A percentile compares a stretch with the other conserved stretches of the same genome.
These are phyloP conservation scores for Capronia americana DNA, from an alignment of 2,329 filamentous ascomycete genomes.

Conservation along the genomic window DNA sequence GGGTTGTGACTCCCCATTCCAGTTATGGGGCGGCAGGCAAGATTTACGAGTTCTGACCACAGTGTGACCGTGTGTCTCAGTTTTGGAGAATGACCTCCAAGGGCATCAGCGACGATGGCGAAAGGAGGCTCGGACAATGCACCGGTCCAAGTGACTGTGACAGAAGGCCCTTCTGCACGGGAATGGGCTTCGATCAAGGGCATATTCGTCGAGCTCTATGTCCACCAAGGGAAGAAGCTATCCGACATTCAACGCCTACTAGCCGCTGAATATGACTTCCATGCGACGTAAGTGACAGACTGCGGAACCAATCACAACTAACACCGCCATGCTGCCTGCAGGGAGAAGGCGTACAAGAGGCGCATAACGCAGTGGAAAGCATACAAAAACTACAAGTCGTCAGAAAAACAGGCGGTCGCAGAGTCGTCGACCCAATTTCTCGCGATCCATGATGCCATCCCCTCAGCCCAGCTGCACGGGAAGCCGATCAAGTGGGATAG, in stretches of 20 bases:
- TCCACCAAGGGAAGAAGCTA: slow-evolving; percentile 21
- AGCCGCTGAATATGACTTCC: slow-evolving; percentile 20
- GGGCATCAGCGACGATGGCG: not conserved
- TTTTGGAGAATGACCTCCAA: not conserved
- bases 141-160: slow-evolving; percentile 8
- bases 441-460: not conserved
- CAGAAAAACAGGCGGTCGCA: slow-evolving; percentile 17
- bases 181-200: slow-evolving; percentile 23
- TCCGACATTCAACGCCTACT: slow-evolving; percentile 12
- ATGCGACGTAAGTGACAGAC: slow-evolving; percentile 20
- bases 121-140: not conserved
- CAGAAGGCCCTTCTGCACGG: slow-evolving; percentile 16
- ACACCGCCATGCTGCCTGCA: not conserved
- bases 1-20: not conserved
- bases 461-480: slow-evolving; percentile 10
- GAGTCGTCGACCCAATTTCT: not conserved
- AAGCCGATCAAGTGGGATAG: slow-evolving; percentile 21
- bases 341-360: slow-evolving; percentile 25
- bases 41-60: not conserved
- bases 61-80: not conserved
- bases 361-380: slow-evolving; percentile 18
- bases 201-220: slow-evolving; percentile 21
- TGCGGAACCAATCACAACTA: not conserved
- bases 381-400: slow-evolving; percentile 22
- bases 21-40: not conserved